Percentiles rank a stretch among this genome's conserved stretches.
Conservation (phyloP, 2,329 filamentous ascomycete species). For the Pseudopithomyces chartarum region DNA sequence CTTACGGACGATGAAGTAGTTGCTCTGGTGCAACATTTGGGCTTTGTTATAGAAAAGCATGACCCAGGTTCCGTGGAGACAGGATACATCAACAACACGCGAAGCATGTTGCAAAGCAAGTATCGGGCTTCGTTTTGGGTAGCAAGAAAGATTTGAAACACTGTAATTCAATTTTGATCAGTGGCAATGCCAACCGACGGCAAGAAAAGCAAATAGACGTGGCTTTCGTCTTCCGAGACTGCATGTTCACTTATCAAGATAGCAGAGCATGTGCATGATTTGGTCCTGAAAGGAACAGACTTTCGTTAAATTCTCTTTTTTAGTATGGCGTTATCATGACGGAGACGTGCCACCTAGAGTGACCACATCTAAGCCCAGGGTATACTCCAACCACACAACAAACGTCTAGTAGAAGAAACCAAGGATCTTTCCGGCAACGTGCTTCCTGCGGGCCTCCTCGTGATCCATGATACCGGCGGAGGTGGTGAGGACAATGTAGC, state of each 20-base stretch:
- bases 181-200: too few species aligned
- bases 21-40: conserved; percentile 71
- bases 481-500: conserved; percentile 98
- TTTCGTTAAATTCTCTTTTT: conserved; percentile 33
- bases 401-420: conserved; percentile 93
- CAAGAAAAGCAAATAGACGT: too few species aligned
- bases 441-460: conserved; percentile 98
- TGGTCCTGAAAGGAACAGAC: conserved; percentile 26
- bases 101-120: conserved; percentile 83
- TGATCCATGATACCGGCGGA: conserved; percentile 99
- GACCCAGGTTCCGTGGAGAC: conserved; percentile 63
- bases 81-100: conserved; percentile 84
- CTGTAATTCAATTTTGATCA: too few species aligned
- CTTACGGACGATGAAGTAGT: conserved; percentile 88
- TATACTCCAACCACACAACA: conserved; percentile 35
- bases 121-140: conserved; percentile 87
- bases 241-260: too few species aligned
- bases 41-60: conserved; percentile 73
- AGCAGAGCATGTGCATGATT: not conserved
- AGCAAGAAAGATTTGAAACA: conserved; percentile 65
- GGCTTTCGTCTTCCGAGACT: too few species aligned
- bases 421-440: conserved; percentile 98
- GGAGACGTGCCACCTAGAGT: conserved; percentile 30
- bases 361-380: conserved; percentile 30
- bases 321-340: conserved; percentile 26